A percentile compares a stretch with the other conserved stretches of the same genome.
phyloP scores from a whole-genome alignment of 768 basidiomycete species.

The Dioszegia hungarica region DNA sequence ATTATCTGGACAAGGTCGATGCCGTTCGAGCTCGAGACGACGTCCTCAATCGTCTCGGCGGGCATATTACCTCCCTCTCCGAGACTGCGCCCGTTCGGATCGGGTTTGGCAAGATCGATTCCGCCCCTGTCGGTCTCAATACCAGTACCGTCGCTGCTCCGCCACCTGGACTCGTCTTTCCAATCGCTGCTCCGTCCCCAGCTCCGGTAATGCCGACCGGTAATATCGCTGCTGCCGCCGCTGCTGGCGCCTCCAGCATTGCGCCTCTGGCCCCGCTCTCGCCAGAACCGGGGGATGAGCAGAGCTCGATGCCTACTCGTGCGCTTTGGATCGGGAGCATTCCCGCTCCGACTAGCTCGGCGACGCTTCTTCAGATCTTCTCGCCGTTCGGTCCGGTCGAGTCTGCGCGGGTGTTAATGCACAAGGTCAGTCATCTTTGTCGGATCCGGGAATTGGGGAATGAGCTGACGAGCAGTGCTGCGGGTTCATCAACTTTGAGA shows the following conservation, averaged over 20 bases:
- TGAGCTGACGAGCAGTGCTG: slow-evolving; percentile 16
- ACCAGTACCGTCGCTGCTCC: slow-evolving; percentile 58
- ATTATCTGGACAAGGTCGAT: slow-evolving; percentile 91
- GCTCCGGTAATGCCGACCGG: slow-evolving; percentile 43
- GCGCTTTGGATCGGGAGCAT: slow-evolving; percentile 98
- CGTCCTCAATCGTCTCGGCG: slow-evolving; percentile 88
- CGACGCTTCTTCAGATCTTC: slow-evolving; percentile 90
- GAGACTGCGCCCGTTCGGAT: slow-evolving; percentile 95
- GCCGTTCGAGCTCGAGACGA: slow-evolving; percentile 98
- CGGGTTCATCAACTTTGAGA: slow-evolving; percentile 83
- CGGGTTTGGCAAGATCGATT: slow-evolving; percentile 96
- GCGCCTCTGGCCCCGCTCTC: neutral
- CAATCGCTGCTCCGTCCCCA: slow-evolving; percentile 44
- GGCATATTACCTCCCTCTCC: slow-evolving; percentile 72
- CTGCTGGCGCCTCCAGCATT: slow-evolving; percentile 3
- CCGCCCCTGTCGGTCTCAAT: slow-evolving; percentile 70
- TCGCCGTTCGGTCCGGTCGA: slow-evolving; percentile 97
- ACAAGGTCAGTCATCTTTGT: slow-evolving; percentile 87
- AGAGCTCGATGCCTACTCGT: slow-evolving; percentile 86
- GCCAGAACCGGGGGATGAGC: slow-evolving; percentile 51
- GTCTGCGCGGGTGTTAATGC: slow-evolving; percentile 88
- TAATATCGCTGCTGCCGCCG: slow-evolving; percentile 52
- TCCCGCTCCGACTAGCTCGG: slow-evolving; percentile 88
- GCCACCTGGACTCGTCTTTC: slow-evolving; percentile 45
- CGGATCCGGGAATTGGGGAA: neutral